A percentile compares a stretch with the other conserved stretches of the same genome.
Conservation (phyloP, 768 basidiomycete genomes). For the Gautieria morchelliformis region DNA sequence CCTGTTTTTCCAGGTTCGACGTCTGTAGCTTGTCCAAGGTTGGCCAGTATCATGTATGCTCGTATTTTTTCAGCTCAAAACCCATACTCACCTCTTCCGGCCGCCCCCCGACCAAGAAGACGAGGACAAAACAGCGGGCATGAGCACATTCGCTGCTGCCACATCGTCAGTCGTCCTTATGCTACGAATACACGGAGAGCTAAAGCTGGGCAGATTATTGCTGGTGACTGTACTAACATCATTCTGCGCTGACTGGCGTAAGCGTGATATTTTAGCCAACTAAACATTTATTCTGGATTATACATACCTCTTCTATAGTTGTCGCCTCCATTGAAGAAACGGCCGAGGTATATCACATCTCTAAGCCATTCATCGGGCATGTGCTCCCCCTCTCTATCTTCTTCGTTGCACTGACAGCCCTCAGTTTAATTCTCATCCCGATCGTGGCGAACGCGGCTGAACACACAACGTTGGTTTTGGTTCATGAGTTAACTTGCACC, state of each 20-base stretch:
- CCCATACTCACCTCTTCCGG: conserved; percentile 57
- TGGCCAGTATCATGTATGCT: not conserved
- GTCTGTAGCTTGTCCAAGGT: not conserved
- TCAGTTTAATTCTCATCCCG: conserved; percentile 68
- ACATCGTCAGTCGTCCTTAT: conserved; percentile 28
- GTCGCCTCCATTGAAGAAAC: conserved; percentile 92
- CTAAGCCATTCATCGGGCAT: conserved; percentile 66
- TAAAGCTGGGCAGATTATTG: conserved; percentile 41
- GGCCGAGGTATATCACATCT: conserved; percentile 68
- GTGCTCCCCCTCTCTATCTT: not conserved
- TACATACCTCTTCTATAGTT: conserved; percentile 32
- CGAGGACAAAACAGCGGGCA: conserved; percentile 32
- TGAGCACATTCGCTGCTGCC: conserved; percentile 64
- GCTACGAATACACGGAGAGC: not conserved
- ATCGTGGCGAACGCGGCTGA: conserved; percentile 85
- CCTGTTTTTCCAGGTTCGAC: conserved; percentile 61
- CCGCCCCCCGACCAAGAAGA: conserved; percentile 28
- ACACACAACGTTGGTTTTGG: conserved; percentile 35
- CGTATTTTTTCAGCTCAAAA: conserved; percentile 45
- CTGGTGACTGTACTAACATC: conserved; percentile 71
- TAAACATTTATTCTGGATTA: not conserved
- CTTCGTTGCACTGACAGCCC: not conserved
- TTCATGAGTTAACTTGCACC: conserved; percentile 8
- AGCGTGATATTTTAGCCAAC: conserved; percentile 15
- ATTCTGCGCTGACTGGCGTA: conserved; percentile 83